Base-by-base conservation (phyloP, 1,284 basidiomycete genomes). In the Rhodotorula sp. region DNA sequence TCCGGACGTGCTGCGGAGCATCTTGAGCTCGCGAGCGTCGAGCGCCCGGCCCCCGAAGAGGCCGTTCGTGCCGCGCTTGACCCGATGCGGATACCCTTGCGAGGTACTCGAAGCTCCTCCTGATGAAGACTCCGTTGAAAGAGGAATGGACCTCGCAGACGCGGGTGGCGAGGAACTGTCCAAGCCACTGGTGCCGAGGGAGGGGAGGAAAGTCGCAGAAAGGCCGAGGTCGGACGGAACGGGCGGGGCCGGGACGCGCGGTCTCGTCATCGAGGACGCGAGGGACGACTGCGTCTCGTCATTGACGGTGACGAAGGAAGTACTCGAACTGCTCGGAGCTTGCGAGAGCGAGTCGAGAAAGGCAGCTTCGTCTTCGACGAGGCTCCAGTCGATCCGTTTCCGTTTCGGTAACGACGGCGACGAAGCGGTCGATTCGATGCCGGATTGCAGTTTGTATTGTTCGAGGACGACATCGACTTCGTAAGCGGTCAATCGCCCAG, bases 401-500 rank as follows among this genome's bases (percentile, higher is more conserved):
- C 64, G 67, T 52, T 66, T 72, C 23, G 52, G 47, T 6, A 21
- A 46, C 7, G 62, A 23, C 20, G 52, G 47, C 43, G 23, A 48
- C n/a, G 14, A 26, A 14, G 15, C 47, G 26, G 39, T 46, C 5
- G 54, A 6, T n/a, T 73, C 65, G 54, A n/a, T 26, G 15, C 26
- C 58, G 16, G 58, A 34, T 34, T 74, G 67, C 14, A 71, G 61
- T 7, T 61, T 63, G 63, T 73, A 70, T 57, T 73, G 74, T 5
- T 64, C 52, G 15, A 75, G 59, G 2, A 75, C 58, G 39, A 64
- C 64, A 18, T 75, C 71, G n/a, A 67, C 69, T 57, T 75, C 71
- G 48, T 64, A 57, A 0, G 58, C 60, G 0, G 69, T 71, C 21
- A 75, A 52, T 6, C 61, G 43, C 16, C 74, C 74, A 1, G 70